These are phyloP conservation scores for Fusarium subglutinans DNA, from an alignment of 2,329 filamentous ascomycete species.

Conservation along the genomic window DNA sequence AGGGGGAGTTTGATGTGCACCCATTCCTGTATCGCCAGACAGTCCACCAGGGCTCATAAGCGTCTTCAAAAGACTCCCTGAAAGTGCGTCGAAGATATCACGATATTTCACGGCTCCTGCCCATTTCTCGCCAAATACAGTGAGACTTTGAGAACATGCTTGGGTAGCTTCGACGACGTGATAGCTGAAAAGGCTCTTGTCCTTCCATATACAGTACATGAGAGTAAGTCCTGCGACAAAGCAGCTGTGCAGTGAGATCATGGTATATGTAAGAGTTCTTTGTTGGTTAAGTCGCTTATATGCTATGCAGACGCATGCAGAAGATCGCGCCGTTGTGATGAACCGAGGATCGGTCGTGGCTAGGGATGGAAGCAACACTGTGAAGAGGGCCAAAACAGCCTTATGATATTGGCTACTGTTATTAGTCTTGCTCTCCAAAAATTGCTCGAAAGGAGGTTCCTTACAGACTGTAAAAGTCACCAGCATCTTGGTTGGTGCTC, in stretches of 20 bases:
- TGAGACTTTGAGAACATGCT: neutral
- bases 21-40: neutral
- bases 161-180: neutral
- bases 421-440: no score
- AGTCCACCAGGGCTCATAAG: neutral
- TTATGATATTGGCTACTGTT: neutral
- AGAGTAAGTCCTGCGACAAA: neutral
- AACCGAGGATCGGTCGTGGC: fast-evolving
- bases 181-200: neutral
- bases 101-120: neutral
- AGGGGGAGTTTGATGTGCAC: neutral
- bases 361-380: neutral
- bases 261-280: neutral
- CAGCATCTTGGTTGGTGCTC: neutral
- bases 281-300: neutral
- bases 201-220: neutral
- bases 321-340: neutral
- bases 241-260: neutral
- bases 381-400: neutral
- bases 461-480: neutral
- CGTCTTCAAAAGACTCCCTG: neutral
- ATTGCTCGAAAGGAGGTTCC: fast-evolving
- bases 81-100: neutral
- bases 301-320: neutral
- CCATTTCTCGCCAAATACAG: neutral